phyloP scores from a whole-genome alignment of 768 basidiomycete genomes.

The Mycena sanguinolenta region DNA sequence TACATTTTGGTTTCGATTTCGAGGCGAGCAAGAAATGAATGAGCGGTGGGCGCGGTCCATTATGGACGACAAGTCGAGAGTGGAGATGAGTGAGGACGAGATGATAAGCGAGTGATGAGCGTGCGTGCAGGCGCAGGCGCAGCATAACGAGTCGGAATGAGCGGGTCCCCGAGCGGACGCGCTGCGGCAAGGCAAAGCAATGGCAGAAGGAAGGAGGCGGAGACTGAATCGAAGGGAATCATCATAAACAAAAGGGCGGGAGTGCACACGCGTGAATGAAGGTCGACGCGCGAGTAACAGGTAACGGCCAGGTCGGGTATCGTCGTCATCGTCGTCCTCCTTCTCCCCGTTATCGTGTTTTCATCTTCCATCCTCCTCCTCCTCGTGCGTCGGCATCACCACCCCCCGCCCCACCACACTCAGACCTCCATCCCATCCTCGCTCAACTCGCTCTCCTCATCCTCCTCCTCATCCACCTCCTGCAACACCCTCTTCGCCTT shows the following conservation, averaged over 20 bases:
- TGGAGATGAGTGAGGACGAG: neutral
- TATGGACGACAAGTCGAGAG: neutral
- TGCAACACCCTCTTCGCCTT: constrained; percentile 31
- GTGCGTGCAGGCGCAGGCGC: neutral
- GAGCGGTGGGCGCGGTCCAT: neutral
- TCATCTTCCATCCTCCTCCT: neutral
- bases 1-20: neutral
- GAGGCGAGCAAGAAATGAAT: neutral
- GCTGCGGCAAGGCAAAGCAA: neutral
- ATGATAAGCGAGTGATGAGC: neutral
- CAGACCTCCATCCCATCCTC: constrained; percentile 38
- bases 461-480: constrained; percentile 29
- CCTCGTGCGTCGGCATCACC: neutral
- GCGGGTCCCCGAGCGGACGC: constrained; percentile 1
- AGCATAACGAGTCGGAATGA: neutral
- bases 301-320: constrained; percentile 16
- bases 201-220: too few relatives aligned
- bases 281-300: neutral
- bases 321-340: constrained; percentile 7
- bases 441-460: constrained; percentile 33
- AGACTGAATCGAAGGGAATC: too few relatives aligned
- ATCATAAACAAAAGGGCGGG: neutral
- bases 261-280: neutral
- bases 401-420: neutral
- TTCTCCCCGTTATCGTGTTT: too few relatives aligned